Evolutionary conservation across 2,329 filamentous ascomycete species (phyloP).

Genomic region (Apiospora arundinis): DNA sequence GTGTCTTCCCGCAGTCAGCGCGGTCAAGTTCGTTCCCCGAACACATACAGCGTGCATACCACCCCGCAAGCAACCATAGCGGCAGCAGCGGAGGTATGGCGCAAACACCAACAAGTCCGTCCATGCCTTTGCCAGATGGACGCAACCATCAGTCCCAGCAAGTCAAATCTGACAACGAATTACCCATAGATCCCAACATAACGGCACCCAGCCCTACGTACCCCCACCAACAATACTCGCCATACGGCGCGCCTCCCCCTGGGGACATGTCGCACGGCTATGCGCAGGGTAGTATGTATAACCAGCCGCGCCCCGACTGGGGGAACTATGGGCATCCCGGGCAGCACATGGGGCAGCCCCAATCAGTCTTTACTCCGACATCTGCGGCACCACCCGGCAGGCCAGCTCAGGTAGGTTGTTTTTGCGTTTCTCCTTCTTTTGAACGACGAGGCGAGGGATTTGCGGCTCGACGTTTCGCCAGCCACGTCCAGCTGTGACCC

Average conservation of each 20-base stretch:
- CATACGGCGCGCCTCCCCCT: slow-evolving; percentile 81
- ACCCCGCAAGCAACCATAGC: slow-evolving; percentile 75
- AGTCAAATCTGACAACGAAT: slow-evolving; percentile 93
- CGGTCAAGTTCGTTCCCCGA: slow-evolving; percentile 85
- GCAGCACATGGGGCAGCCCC: slow-evolving; percentile 56
- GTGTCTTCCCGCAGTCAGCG: slow-evolving; percentile 75
- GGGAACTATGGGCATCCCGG: slow-evolving; percentile 65
- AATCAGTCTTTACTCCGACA: slow-evolving; percentile 62
- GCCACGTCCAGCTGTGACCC: not conserved
- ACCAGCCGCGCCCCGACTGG: slow-evolving; percentile 78
- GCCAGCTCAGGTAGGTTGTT: slow-evolving; percentile 63
- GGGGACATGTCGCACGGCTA: slow-evolving; percentile 82
- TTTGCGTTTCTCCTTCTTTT: slow-evolving; percentile 25
- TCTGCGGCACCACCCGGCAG: slow-evolving; percentile 61
- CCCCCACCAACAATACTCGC: slow-evolving; percentile 81
- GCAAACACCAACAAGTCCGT: slow-evolving; percentile 97
- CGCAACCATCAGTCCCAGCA: slow-evolving; percentile 77
- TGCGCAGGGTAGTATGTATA: slow-evolving; percentile 69
- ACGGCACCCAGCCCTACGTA: slow-evolving; percentile 92
- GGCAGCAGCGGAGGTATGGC: slow-evolving; percentile 88
- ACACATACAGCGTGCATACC: slow-evolving; percentile 85
- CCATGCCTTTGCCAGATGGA: slow-evolving; percentile 83
- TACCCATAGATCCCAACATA: slow-evolving; percentile 99
- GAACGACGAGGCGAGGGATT: slow-evolving; percentile 8
- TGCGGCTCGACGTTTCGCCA: slow-evolving; percentile 3